Conservation (phyloP, 192 early-diverging fungal species). For the Diversispora eburnea region DNA sequence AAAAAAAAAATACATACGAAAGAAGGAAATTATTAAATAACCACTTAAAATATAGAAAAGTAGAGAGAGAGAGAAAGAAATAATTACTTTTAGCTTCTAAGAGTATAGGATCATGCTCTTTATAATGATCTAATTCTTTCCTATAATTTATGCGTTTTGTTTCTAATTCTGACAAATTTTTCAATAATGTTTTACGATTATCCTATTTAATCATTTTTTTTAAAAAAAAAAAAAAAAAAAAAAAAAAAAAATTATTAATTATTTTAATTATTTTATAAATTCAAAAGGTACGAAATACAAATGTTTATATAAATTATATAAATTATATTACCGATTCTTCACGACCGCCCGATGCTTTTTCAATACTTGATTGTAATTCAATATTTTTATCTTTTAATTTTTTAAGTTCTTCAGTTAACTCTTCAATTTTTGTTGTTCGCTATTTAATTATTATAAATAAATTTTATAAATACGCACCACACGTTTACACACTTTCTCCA, state of each 20-base stretch:
- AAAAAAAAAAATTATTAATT: too few species aligned
- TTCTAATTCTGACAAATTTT: conserved; percentile 53
- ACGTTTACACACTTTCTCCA: too few species aligned
- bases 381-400: conserved; percentile 41
- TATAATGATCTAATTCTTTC: conserved; percentile 61
- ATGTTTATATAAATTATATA: too few species aligned
- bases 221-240: too few species aligned
- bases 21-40: background rate
- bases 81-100: conserved; percentile 60
- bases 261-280: too few species aligned
- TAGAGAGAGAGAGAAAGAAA: background rate
- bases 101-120: conserved; percentile 74
- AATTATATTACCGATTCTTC: conserved; percentile 55
- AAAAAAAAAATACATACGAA: background rate
- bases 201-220: conserved; percentile 38
- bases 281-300: too few species aligned
- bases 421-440: conserved; percentile 50
- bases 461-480: too few species aligned
- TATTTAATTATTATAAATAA: conserved; percentile 11
- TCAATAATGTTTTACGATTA: conserved; percentile 50
- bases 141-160: conserved; percentile 38
- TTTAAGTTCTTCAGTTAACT: conserved; percentile 47
- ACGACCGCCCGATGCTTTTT: conserved; percentile 51
- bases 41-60: background rate
- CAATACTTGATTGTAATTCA: conserved; percentile 47